Conservation (phyloP, 2,329 filamentous ascomycete species). For the Aphanocladium album region DNA sequence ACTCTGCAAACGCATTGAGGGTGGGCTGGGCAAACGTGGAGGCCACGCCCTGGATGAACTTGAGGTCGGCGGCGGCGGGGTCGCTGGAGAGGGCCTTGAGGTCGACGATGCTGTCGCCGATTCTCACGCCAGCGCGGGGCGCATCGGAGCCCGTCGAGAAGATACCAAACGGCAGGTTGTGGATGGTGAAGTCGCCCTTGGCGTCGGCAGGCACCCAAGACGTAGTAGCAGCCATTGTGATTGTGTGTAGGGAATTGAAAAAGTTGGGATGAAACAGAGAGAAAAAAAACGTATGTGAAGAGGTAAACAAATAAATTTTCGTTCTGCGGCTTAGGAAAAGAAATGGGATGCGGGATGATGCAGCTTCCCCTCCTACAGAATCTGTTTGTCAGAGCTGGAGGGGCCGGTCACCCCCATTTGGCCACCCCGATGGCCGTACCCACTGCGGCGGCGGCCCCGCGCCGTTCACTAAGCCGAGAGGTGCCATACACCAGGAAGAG, state of each 20-base stretch:
- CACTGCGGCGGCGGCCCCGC: background rate
- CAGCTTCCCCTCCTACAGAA: background rate
- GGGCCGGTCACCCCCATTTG: slow-evolving; percentile 4
- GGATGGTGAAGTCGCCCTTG: slow-evolving; percentile 53
- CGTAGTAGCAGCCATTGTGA: slow-evolving; percentile 11
- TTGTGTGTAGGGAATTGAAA: background rate
- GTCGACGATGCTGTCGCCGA: slow-evolving; percentile 63
- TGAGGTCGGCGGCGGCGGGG: background rate
- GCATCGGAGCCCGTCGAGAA: slow-evolving; percentile 54
- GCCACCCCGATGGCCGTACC: background rate
- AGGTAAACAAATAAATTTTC: background rate
- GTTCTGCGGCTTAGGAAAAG: background rate
- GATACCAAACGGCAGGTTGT: slow-evolving; percentile 72
- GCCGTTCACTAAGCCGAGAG: slow-evolving; percentile 3
- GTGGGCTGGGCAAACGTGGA: slow-evolving; percentile 40
- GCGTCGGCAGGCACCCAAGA: slow-evolving; percentile 15
- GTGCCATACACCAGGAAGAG: no score
- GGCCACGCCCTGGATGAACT: slow-evolving; percentile 30
- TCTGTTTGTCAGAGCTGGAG: background rate
- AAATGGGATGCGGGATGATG: background rate
- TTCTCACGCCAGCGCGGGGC: slow-evolving; percentile 60
- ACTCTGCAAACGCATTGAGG: slow-evolving; percentile 64
- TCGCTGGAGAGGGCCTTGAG: slow-evolving; percentile 31
- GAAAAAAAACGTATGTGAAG: background rate
- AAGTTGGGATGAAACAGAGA: background rate